Evolutionary conservation across 202 grass and related monocot genomes (phyloP).

Genomic region (Schoenoplectus triqueter): DNA sequence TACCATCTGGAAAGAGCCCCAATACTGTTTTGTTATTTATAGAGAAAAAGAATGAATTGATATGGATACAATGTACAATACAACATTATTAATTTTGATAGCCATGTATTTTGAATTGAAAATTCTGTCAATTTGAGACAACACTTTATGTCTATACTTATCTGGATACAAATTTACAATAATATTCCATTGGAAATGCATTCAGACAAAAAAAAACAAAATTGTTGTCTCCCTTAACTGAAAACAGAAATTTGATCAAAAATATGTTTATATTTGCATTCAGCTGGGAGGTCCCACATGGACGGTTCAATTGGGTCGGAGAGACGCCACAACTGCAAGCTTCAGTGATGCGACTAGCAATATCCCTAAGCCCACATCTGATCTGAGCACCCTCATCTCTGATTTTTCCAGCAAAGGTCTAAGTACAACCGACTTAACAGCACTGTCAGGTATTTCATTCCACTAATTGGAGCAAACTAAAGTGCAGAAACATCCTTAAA

Average conservation of each 20-base stretch:
- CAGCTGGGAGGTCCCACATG: constrained; percentile 72
- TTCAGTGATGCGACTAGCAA: constrained; percentile 54
- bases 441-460: constrained; percentile 55
- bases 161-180: neutral
- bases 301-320: constrained; percentile 67
- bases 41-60: neutral
- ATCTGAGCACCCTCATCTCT: constrained; percentile 58
- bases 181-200: too few species aligned
- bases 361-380: constrained; percentile 50
- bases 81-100: too few species aligned
- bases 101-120: too few species aligned
- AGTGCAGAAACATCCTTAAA: neutral
- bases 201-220: neutral
- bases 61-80: neutral
- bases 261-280: neutral
- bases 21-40: neutral
- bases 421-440: constrained; percentile 53
- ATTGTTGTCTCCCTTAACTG: neutral
- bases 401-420: constrained; percentile 58
- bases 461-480: neutral
- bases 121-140: too few species aligned
- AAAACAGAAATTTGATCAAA: neutral
- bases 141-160: too few species aligned
- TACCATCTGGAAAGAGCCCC: neutral
- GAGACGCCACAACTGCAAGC: constrained; percentile 66